Conservation (phyloP, 306 rosid species). For the Inga laurina region DNA sequence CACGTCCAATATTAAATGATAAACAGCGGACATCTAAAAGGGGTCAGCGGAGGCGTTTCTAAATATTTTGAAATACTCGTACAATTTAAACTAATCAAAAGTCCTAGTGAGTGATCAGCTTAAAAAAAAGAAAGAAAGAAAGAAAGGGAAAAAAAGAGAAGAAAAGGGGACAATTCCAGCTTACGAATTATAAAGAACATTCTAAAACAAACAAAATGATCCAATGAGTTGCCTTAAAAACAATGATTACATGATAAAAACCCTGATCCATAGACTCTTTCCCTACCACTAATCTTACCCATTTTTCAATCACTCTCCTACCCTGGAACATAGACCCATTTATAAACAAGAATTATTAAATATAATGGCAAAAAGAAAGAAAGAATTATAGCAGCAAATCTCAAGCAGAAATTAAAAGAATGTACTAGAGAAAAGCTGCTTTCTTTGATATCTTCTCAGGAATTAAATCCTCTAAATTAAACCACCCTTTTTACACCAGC, state of each 20-base stretch:
- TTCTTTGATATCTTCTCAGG: slow-evolving; percentile 1
- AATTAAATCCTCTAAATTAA: not conserved
- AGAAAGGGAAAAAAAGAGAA: no score
- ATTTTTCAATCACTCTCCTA: slow-evolving; percentile 16
- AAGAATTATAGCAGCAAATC: slow-evolving; percentile 32
- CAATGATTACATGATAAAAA: slow-evolving; percentile 13
- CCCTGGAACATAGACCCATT: not conserved
- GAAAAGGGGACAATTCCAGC: not conserved
- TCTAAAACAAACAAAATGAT: slow-evolving; percentile 7
- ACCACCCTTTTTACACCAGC: not conserved
- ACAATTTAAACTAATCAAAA: no score
- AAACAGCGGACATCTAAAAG: no score
- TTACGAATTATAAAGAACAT: not conserved
- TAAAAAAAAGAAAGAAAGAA: no score
- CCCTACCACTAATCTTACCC: not conserved
- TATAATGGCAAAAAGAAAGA: not conserved
- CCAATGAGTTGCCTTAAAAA: slow-evolving; percentile 4
- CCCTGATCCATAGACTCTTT: not conserved
- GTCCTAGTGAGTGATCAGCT: no score
- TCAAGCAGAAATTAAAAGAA: slow-evolving; percentile 9
- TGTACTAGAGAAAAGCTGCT: slow-evolving; percentile 26
- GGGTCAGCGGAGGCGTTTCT: no score
- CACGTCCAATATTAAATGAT: no score
- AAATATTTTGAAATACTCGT: no score
- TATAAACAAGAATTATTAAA: not conserved